Conservation (phyloP, 2,329 filamentous ascomycete genomes). For the Aureobasidium uvarum region DNA sequence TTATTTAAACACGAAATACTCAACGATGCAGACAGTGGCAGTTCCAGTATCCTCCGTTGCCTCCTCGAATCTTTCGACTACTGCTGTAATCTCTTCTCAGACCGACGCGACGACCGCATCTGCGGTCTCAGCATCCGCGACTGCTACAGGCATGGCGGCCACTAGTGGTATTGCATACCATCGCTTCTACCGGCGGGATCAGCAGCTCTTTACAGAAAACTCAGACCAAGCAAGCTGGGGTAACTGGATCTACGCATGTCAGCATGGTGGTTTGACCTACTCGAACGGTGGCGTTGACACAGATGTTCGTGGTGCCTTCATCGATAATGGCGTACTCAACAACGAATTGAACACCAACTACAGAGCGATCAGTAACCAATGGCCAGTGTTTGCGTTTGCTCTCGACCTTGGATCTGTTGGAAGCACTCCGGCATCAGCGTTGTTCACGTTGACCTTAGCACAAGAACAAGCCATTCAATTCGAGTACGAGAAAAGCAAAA, state of each 20-base stretch:
- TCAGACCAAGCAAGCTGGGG: constrained; percentile 54
- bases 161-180: constrained; percentile 34
- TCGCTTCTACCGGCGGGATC: constrained; percentile 35
- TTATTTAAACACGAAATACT: background rate
- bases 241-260: constrained; percentile 54
- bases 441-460: constrained; percentile 53
- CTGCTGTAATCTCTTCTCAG: constrained; percentile 4
- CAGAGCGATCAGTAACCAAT: constrained; percentile 49
- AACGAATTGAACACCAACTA: constrained; percentile 50
- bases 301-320: constrained; percentile 50
- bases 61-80: background rate
- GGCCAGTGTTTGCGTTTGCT: constrained; percentile 55
- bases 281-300: constrained; percentile 47
- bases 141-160: background rate
- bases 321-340: constrained; percentile 44
- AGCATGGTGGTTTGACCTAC: constrained; percentile 45
- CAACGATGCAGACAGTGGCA: constrained; percentile 7
- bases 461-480: constrained; percentile 54
- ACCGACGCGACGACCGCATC: background rate
- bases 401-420: constrained; percentile 50
- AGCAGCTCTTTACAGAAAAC: constrained; percentile 46
- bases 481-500: constrained; percentile 44
- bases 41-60: background rate
- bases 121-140: background rate
- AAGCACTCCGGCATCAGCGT: constrained; percentile 38